Conservation (phyloP, 257 asterid genomes). For the Primulina eburnea region DNA sequence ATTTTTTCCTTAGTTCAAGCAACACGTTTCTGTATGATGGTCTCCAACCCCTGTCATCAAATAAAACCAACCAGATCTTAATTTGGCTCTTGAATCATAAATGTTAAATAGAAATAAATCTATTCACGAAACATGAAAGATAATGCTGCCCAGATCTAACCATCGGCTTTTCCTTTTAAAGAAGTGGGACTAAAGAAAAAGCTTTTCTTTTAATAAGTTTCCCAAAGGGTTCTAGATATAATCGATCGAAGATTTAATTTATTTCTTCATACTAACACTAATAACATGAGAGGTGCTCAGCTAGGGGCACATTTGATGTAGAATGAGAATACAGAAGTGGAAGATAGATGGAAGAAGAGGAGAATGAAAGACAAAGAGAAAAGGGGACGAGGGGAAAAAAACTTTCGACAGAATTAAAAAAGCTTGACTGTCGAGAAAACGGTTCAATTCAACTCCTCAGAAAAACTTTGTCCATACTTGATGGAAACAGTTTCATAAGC, state of each 20-base stretch:
- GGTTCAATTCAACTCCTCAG: background rate
- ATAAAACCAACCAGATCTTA: slow-evolving; percentile 21
- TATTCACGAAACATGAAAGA: background rate
- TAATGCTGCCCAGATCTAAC: slow-evolving; percentile 8
- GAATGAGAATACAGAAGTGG: background rate
- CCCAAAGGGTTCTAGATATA: background rate
- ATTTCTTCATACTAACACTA: background rate
- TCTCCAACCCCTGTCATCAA: slow-evolving; percentile 78
- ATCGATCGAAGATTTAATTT: background rate
- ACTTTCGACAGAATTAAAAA: background rate
- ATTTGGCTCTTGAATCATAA: slow-evolving; percentile 16
- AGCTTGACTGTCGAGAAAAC: background rate
- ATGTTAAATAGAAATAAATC: background rate
- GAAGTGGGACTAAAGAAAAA: background rate
- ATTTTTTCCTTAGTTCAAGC: slow-evolving; percentile 71
- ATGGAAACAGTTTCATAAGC: background rate
- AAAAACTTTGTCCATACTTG: background rate
- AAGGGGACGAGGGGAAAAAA: background rate
- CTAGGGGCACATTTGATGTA: background rate
- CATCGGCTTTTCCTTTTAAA: background rate
- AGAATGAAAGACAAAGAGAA: no score
- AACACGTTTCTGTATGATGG: slow-evolving; percentile 83
- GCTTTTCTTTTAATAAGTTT: background rate
- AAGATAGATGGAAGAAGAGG: no score
- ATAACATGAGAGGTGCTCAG: background rate